Evolutionary conservation across 1,139 yeast genomes (phyloP), one percentile per base, ranked within the genome.

Genomic region (Pichia sp.): DNA sequence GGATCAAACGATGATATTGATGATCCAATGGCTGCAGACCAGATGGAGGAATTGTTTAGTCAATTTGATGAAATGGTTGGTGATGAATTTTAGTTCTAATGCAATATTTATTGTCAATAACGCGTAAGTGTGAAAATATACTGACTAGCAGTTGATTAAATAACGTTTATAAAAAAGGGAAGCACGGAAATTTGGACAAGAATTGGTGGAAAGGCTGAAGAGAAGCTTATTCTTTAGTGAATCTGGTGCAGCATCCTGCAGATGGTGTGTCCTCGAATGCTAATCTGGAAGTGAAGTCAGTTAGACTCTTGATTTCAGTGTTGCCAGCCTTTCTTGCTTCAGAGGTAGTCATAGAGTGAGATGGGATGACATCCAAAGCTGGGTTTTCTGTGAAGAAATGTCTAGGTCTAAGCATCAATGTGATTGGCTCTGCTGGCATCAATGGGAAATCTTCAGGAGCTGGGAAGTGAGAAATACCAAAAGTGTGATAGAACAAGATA

Each of bases 401-500:
- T 58, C 91, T 71, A 50, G 93, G 93, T 59, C 91, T 72, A 57
- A 82, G 65, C 65, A 78, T 67, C 49, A 83, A 66, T 44, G 79
- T 75, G 52, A 80, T 77, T 51, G 84, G 80, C 62, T 82, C 94
- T 27, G 87, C 80, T 34, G 93, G 93, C 93, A 82, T 82, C 48
- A 83, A 74, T 42, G 93, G 91, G 78, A 81, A 83, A 62, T 82
- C 94, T 64, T 82, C 93, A 43, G 93, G 91, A 12, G 88, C 77
- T 43, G 94, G 94, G 73, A 81, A 78, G 56, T 82, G 94, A 29
- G 91, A 78, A 47, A 82, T 73, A 53, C 93, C 93, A 55, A 82
- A 82, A 25, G 88, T 81, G 59, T 81, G 91, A 76, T 77, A 83
- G 51, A 77, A 62, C 34, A 81, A 68, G 46, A 81, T 60, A 51